Evolutionary conservation across 2,329 filamentous ascomycete species (phyloP), one percentile per base, ranked within the genome.

Genomic region (Apiospora marii): DNA sequence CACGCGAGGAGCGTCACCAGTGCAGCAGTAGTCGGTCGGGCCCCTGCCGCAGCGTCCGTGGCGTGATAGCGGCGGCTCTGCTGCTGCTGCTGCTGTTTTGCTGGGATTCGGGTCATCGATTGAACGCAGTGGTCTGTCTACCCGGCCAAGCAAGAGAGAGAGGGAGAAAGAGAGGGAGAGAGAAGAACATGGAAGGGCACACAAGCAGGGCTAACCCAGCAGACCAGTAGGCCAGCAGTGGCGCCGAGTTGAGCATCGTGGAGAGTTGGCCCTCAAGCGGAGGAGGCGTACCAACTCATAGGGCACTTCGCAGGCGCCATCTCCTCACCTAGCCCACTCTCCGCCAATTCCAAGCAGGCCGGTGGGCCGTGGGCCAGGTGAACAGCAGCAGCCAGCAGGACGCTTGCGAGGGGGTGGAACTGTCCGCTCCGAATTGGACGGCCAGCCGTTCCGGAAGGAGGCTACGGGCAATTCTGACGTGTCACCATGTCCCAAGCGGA

Each of bases 321-420:
- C 46, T 49, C 16, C 30, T 30, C 12, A 58, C 51, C 51, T 58
- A 58, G 51, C 27, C 14, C 16, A 41, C 37, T 19, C 58, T 64
- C 58, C 58, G 58, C 58, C 34, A 64, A 64, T 64, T 64, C 34
- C 19, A 64, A 64, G 58, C 58, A 64, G 58, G 34, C 12, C 58
- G 19, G 58, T 64, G 58, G 58, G 58, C 30, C 58, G 58, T 64
- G 58, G 58, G 58, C 30, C 58, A 41, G 10, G n/a, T 51, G 8
- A 51, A 41, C 34, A 64, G 22, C 58, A 64, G 16, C 37, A 22
- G 46, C 46, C 19, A 49, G n/a, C 16, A 44, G 46, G 46, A 41
- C 34, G 19, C 30, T 41, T 61, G 34, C 19, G 58, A 64, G 44
- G 46, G 58, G 58, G 58, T 41, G 58, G 58, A 64, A 41, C 34